Evolutionary conservation across 495 filamentous ascomycete genomes (phyloP), one percentile per base, ranked within the genome.

Genomic region (Daldinia grandis): DNA sequence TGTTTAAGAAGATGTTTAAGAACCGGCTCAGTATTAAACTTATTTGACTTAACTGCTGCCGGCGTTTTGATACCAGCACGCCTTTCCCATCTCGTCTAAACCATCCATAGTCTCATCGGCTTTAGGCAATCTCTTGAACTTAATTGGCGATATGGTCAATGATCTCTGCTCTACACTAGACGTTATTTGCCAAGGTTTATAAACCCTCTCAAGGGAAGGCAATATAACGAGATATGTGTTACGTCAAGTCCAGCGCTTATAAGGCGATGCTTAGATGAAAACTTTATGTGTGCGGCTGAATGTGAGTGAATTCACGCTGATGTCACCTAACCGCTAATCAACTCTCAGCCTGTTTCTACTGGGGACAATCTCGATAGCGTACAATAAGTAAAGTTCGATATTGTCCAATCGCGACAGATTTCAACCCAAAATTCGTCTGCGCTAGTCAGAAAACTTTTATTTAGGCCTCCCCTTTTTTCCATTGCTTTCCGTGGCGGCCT

Each of bases 71-170:
- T 53, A 28, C 28, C 24, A 57, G 5, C 31, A 64, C 28, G 28
- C 37, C 33, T 62, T 62, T 49, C 58, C 47, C 47, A 35, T 64
- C 64, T 58, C 49, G 30, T 72, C 64, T 33, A 54, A 40, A 56
- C 60, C 68, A 68, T 58, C 50, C 25, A 17, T 33, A 64, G 53
- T 8, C 31, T 25, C 33, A 25, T 28, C 30, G 53, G 51, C 1
- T 62, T 65, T 15, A 40, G 58, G 38, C 49, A 57, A 62, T 44
- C 57, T 64, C 51, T 68, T 10, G 5, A 68, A 44, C 35, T 47
- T 68, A 49, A 68, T 64, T 57, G 64, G 69, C 49, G 47, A 31
- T 58, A 27, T 14, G 14, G 31, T 62, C 5, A 62, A 62, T 63
- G 31, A 47, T 27, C 5, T 72, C 24, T 47, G 40, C 7, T 30